These are phyloP conservation scores for Sporodiniella umbellata DNA, from an alignment of 371 early-diverging fungal genomes.

Conservation along the genomic window DNA sequence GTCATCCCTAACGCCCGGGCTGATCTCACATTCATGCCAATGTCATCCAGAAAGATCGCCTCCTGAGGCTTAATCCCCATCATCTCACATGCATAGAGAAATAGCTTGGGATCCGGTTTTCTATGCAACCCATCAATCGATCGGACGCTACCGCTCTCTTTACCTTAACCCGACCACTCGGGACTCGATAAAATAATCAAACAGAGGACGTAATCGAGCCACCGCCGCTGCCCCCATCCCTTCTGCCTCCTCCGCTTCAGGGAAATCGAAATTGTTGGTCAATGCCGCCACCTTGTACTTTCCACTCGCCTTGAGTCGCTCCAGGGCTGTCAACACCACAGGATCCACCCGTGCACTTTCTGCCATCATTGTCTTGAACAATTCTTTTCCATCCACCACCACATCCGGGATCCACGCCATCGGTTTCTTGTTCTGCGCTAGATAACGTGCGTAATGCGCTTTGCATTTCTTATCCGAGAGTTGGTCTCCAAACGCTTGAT, in stretches of 20 bases:
- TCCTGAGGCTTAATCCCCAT: slow-evolving; percentile 59
- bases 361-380: slow-evolving; percentile 74
- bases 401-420: slow-evolving; percentile 40
- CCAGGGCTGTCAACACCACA: slow-evolving; percentile 54
- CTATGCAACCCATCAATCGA: slow-evolving; percentile 15
- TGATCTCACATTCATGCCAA: slow-evolving; percentile 69
- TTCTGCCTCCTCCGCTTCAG: slow-evolving; percentile 45
- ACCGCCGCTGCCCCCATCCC: slow-evolving; percentile 31
- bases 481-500: slow-evolving; percentile 61
- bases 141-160: neutral
- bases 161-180: slow-evolving; percentile 39
- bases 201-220: slow-evolving; percentile 30
- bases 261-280: slow-evolving; percentile 75
- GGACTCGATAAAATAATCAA: slow-evolving; percentile 47
- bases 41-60: slow-evolving; percentile 74
- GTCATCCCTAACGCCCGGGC: slow-evolving; percentile 63
- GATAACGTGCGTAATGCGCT: slow-evolving; percentile 50
- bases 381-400: slow-evolving; percentile 59
- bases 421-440: slow-evolving; percentile 40
- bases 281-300: slow-evolving; percentile 67
- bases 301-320: slow-evolving; percentile 52
- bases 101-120: slow-evolving; percentile 72
- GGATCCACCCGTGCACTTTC: slow-evolving; percentile 53
- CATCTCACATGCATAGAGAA: slow-evolving; percentile 56
- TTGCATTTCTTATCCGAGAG: slow-evolving; percentile 58